A percentile compares a stretch with the other conserved stretches of the same genome.
Evolutionary conservation across 208 protist species (phyloP).

Genomic region (Leishmania braziliensis): DNA sequence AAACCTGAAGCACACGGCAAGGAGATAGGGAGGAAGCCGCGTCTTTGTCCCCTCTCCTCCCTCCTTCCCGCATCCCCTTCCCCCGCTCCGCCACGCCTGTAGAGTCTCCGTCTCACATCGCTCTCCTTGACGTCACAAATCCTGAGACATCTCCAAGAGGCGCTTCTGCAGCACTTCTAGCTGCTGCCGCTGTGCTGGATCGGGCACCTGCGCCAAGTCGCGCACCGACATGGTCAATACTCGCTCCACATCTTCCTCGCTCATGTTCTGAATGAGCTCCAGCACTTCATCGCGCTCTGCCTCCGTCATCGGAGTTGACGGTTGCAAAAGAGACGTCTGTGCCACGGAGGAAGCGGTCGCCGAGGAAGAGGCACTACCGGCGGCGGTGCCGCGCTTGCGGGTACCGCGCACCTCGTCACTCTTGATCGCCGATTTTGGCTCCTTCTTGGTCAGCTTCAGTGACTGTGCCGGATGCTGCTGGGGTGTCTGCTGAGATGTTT

Average conservation of each 20-base stretch:
- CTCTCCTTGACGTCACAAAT: slow-evolving; percentile 31
- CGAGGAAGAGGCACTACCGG: slow-evolving; percentile 5
- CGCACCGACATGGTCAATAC: slow-evolving; percentile 67
- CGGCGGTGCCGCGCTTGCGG: slow-evolving; percentile 1
- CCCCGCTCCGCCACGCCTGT: neutral
- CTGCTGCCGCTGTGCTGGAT: slow-evolving; percentile 64
- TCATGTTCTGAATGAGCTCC: slow-evolving; percentile 73
- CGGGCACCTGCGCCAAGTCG: slow-evolving; percentile 66
- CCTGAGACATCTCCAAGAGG: slow-evolving; percentile 67
- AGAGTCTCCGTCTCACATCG: neutral
- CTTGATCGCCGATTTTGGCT: neutral
- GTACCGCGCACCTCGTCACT: neutral
- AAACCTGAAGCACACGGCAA: neutral
- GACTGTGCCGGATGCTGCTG: neutral
- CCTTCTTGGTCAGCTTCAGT: slow-evolving; percentile 6
- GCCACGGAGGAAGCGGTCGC: neutral
- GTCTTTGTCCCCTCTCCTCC: neutral
- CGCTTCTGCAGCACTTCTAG: slow-evolving; percentile 63
- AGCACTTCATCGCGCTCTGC: slow-evolving; percentile 74
- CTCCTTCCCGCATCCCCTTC: neutral
- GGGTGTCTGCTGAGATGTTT: slow-evolving; percentile 3
- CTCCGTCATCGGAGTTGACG: slow-evolving; percentile 25
- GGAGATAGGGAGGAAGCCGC: neutral
- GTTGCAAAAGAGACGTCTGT: slow-evolving; percentile 1
- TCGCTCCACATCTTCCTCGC: slow-evolving; percentile 78